Conservation (phyloP, 1,284 basidiomycete genomes). For the Cryptococcus jaspeensis region DNA sequence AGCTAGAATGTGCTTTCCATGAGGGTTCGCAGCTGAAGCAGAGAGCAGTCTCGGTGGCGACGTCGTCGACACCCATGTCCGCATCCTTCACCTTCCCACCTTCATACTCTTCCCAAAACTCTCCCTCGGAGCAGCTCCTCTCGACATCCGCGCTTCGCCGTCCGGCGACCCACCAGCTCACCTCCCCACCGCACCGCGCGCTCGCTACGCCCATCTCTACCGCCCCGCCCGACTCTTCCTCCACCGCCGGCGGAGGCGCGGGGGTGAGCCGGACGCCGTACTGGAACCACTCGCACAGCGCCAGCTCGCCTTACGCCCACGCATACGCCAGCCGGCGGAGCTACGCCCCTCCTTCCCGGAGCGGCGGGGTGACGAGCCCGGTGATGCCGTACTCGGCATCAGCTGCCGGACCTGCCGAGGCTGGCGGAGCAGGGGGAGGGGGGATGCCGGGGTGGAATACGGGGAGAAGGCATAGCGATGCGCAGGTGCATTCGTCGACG, state of each 20-base stretch:
- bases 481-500: neutral
- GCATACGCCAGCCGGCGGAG: conserved; percentile 10
- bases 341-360: conserved; percentile 3
- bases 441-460: neutral
- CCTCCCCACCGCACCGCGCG: conserved; percentile 2
- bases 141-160: neutral
- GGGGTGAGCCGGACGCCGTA: neutral
- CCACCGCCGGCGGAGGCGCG: neutral
- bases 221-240: neutral
- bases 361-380: conserved; percentile 4
- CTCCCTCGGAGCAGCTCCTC: neutral
- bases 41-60: neutral
- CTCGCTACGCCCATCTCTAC: neutral
- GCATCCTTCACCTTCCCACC: conserved; percentile 7
- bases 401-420: neutral
- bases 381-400: conserved; percentile 5
- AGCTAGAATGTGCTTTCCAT: no score
- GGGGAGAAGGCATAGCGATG: conserved; percentile 1
- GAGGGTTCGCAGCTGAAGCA: neutral
- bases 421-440: neutral
- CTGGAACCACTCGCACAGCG: neutral
- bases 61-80: conserved; percentile 11
- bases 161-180: neutral
- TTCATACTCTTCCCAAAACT: neutral
- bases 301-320: conserved; percentile 13